Percentiles rank a stretch among this genome's conserved stretches.
Conservation (phyloP, 257 asterid genomes). For the Echium plantagineum region DNA sequence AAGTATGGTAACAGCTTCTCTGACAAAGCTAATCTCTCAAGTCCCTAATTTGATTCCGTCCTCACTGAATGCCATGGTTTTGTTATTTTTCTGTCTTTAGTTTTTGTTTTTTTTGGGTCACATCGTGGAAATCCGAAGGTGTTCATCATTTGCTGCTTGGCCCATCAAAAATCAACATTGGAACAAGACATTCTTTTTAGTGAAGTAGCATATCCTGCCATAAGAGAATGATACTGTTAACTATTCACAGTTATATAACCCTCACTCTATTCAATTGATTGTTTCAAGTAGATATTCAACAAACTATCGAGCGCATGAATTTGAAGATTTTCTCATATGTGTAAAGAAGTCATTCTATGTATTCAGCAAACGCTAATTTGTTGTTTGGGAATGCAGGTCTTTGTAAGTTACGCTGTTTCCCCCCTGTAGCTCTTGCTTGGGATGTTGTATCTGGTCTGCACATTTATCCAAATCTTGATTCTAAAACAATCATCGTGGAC, state of each 20-base stretch:
- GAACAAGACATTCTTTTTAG: neutral
- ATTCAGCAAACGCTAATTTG: conserved; percentile 17
- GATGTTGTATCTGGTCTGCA: conserved; percentile 87
- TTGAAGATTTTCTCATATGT: neutral
- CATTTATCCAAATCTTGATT: conserved; percentile 73
- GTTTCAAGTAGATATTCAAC: neutral
- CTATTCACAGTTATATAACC: neutral
- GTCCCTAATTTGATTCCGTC: neutral
- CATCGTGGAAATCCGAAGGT: too few species aligned
- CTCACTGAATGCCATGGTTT: neutral
- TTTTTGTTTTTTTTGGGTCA: too few species aligned
- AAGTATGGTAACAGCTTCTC: neutral
- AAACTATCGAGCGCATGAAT: neutral
- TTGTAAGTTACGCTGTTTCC: conserved; percentile 90
- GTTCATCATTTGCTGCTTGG: neutral
- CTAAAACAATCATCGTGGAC: conserved; percentile 80
- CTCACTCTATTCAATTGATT: neutral
- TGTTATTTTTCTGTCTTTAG: neutral
- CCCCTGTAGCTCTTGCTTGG: conserved; percentile 98
- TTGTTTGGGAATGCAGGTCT: conserved; percentile 44
- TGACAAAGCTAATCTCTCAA: neutral
- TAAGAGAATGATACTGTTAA: neutral
- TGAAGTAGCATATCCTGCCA: neutral
- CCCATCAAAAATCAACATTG: neutral
- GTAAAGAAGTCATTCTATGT: neutral